Conservation (phyloP, 2,329 filamentous ascomycete species). For the Botrytis byssoidea region DNA sequence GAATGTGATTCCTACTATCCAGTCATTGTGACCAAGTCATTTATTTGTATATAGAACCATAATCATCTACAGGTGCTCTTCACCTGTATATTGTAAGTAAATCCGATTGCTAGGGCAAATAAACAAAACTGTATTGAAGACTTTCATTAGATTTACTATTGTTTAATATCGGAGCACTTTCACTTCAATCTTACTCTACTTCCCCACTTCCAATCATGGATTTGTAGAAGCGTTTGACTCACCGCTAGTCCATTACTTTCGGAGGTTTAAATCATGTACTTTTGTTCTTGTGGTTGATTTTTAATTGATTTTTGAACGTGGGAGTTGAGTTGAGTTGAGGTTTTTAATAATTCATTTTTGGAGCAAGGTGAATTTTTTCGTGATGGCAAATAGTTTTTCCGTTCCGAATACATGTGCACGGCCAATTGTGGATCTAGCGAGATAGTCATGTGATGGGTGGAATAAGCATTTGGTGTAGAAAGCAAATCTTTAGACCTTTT, state of each 20-base stretch:
- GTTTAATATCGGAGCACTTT: no score
- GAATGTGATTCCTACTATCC: no score
- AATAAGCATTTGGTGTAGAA: not conserved
- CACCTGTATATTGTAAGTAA: no score
- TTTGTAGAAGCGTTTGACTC: not conserved
- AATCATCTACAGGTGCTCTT: no score
- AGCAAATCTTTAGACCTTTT: not conserved
- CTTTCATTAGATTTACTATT: no score
- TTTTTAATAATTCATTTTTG: not conserved
- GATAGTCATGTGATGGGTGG: not conserved
- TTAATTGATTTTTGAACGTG: not conserved
- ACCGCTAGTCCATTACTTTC: not conserved
- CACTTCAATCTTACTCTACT: no score
- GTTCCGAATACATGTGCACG: not conserved
- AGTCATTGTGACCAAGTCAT: no score
- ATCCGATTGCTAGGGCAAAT: no score
- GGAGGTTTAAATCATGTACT: accelerated
- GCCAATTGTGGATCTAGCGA: not conserved
- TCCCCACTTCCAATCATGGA: no score
- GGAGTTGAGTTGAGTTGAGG: not conserved
- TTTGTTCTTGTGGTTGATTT: not conserved
- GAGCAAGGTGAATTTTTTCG: not conserved
- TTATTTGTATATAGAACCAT: no score
- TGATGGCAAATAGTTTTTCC: not conserved
- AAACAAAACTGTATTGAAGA: no score